A percentile compares a stretch with the other conserved stretches of the same genome.
Conservation (phyloP, 257 asterid genomes). For the Hygrophila difformis region DNA sequence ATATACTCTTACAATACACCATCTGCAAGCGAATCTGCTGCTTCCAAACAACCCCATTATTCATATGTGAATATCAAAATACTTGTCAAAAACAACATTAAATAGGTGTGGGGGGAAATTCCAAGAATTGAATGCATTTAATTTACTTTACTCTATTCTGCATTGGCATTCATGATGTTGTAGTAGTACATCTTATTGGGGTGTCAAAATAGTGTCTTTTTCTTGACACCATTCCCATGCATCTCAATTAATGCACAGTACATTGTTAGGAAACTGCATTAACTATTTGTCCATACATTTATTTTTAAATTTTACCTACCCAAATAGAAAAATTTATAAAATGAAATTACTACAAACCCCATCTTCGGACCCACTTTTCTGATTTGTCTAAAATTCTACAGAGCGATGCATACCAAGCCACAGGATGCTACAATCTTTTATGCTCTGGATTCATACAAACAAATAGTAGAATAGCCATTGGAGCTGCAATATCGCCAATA, state of each 20-base stretch:
- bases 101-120: background rate
- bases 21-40: no score
- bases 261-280: constrained; percentile 18
- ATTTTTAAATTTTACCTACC: no score
- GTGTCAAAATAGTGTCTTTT: constrained; percentile 19
- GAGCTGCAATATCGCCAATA: constrained; percentile 84
- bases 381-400: constrained; percentile 5
- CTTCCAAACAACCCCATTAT: no score
- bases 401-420: constrained; percentile 89
- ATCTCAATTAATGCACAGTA: constrained; percentile 13
- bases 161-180: constrained; percentile 23
- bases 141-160: constrained; percentile 18
- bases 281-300: constrained; percentile 1
- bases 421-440: constrained; percentile 83
- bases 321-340: no score
- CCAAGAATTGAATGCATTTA: constrained; percentile 29
- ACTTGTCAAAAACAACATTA: no score
- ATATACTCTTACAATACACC: no score
- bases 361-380: no score
- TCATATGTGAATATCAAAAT: no score
- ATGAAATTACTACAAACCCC: no score
- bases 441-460: constrained; percentile 91
- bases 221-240: constrained; percentile 11
- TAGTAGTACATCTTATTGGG: constrained; percentile 19
- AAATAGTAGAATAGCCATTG: constrained; percentile 70